Base-by-base conservation (phyloP, 2,329 filamentous ascomycete species). In the Xylaria digitata region DNA sequence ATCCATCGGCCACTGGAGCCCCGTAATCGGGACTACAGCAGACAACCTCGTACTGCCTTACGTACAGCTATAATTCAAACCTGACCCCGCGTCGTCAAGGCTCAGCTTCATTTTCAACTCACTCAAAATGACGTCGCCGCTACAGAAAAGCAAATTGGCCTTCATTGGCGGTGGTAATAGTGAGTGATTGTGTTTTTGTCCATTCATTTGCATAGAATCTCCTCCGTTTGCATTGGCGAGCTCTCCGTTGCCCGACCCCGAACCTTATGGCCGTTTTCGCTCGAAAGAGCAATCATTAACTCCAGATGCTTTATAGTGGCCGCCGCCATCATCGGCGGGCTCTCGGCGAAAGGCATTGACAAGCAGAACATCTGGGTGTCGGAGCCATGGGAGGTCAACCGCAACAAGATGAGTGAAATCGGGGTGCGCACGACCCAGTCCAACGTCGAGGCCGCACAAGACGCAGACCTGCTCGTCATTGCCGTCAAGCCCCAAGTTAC, bases 351-450 rank as follows among this genome's bases (percentile, higher is more conserved):
- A 70, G 78, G 79, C 74, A 80, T 82, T 72, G 65, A 78, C 70
- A 80, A 81, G 73, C 72, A 78, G 61, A 80, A 83, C 77, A 81
- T 85, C 74, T 77, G 72, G 74, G 83, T 85, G 62, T 79, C 83
- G 3, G 83, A 85, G 76, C 83, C 83, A 1, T 85, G 83, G 82
- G 83, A 85, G 3, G 83, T 84, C 63, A 85, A 85, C 80, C 81
- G 83, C 63, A 75, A 79, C 59, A 85, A 85, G 79, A 82, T 85
- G 76, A 78, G 76, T 40, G 79, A 78, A 1, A 72, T 80, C 5
- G 83, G 83, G 59, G 83, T 85, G 59, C 77, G 75, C 69, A 83
- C 82, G 61, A 84, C 82, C 3, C 78, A 78, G 1, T 81, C 80
- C 70, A 85, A 84, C 74, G 74, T 76, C 70, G 83, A 84, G 63